phyloP scores from a whole-genome alignment of 2,329 filamentous ascomycete genomes.

The Xylaria sp. region DNA sequence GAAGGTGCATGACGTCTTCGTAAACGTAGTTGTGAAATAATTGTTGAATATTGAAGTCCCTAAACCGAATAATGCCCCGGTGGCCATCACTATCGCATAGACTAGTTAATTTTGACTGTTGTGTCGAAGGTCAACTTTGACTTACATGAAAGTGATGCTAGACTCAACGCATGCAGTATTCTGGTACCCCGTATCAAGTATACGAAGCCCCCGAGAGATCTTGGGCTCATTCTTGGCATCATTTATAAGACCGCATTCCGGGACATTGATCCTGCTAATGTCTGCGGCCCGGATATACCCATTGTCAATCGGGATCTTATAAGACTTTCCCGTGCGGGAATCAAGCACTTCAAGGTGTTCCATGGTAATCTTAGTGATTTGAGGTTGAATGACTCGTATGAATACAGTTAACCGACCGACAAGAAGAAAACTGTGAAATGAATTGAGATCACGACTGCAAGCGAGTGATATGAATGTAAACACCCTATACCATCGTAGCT shows the following conservation, averaged over 20 bases:
- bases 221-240: conserved; percentile 22
- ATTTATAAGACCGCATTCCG: conserved; percentile 27
- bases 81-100: conserved; percentile 39
- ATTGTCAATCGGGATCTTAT: conserved; percentile 41
- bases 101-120: conserved; percentile 6
- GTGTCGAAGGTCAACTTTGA: background rate
- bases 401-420: background rate
- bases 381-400: background rate
- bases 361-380: conserved; percentile 31
- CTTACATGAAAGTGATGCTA: conserved; percentile 44
- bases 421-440: background rate
- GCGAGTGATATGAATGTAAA: conserved; percentile 19
- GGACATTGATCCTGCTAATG: conserved; percentile 38
- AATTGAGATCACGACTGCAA: conserved; percentile 14
- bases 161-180: conserved; percentile 45
- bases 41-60: conserved; percentile 41
- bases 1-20: conserved; percentile 48
- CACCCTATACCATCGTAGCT: background rate
- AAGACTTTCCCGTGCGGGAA: conserved; percentile 43
- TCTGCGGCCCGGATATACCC: conserved; percentile 41
- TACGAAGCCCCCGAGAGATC: conserved; percentile 36
- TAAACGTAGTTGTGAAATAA: conserved; percentile 43
- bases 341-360: conserved; percentile 42
- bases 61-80: conserved; percentile 40
- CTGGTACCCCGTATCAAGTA: conserved; percentile 42